These are phyloP conservation scores for Tulasnella sp. DNA, from an alignment of 768 basidiomycete species.

Conservation along the genomic window DNA sequence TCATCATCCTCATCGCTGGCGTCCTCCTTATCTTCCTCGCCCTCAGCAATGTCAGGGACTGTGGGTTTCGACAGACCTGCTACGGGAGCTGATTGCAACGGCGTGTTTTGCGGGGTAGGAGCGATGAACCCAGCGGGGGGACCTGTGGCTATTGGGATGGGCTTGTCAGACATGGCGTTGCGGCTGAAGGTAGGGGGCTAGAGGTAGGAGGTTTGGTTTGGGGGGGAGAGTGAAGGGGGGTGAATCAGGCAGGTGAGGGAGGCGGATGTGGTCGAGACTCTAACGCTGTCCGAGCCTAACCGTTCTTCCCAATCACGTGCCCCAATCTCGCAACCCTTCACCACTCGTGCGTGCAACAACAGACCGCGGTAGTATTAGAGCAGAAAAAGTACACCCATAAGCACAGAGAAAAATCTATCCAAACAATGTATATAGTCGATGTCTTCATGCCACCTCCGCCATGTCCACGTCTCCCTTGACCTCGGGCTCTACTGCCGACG, in stretches of 20 bases:
- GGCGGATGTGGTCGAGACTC: constrained; percentile 4
- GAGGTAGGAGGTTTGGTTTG: not conserved
- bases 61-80: constrained; percentile 73
- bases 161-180: constrained; percentile 22
- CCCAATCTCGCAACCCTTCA: not conserved
- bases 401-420: not conserved
- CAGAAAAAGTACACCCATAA: not conserved
- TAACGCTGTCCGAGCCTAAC: constrained; percentile 12
- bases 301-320: constrained; percentile 1
- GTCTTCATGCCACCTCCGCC: not conserved
- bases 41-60: constrained; percentile 45
- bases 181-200: not conserved
- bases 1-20: constrained; percentile 55
- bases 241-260: constrained; percentile 16
- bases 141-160: constrained; percentile 28
- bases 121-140: constrained; percentile 47
- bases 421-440: not conserved
- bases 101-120: constrained; percentile 95
- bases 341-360: not conserved
- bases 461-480: constrained; percentile 4
- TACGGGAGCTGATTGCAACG: constrained; percentile 80
- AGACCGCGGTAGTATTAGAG: not conserved
- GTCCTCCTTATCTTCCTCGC: constrained; percentile 60
- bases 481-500: not conserved
- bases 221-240: not conserved